Evolutionary conservation across 2,329 filamentous ascomycete species (phyloP).

Genomic region (Aspergillus ustus): DNA sequence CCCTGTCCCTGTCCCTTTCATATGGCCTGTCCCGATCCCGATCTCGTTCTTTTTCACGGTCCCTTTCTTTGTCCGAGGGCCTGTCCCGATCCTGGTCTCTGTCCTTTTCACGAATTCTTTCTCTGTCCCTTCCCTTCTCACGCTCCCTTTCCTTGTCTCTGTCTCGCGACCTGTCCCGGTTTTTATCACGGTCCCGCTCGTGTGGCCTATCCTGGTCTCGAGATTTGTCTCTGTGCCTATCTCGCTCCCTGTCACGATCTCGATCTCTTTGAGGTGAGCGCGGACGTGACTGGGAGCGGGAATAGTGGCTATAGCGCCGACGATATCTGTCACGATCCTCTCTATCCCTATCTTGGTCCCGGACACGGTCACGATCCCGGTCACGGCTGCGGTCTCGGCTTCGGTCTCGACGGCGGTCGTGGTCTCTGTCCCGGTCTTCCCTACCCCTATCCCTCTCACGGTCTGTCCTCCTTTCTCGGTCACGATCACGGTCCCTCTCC

Average conservation of each 20-base stretch:
- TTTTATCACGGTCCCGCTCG: conserved; percentile 6
- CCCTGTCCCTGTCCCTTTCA: conserved; percentile 19
- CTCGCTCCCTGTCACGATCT: conserved; percentile 17
- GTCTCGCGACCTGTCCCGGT: conserved; percentile 25
- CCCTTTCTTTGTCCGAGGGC: conserved; percentile 9
- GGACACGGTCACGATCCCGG: not conserved
- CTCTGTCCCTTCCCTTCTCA: conserved; percentile 17
- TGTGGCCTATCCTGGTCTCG: conserved; percentile 9
- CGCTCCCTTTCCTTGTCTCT: conserved; percentile 20
- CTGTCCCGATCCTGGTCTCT: conserved; percentile 1
- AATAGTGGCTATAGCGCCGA: conserved; percentile 30
- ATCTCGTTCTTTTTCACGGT: conserved; percentile 20
- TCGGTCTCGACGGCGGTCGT: conserved; percentile 22
- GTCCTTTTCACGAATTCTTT: conserved; percentile 15
- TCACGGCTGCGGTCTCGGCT: conserved; percentile 27
- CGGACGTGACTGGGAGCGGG: conserved; percentile 30
- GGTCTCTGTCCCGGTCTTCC: conserved; percentile 26
- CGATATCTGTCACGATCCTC: conserved; percentile 30
- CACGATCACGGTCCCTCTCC: conserved; percentile 9
- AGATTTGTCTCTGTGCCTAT: conserved; percentile 16
- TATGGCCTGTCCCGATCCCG: conserved; percentile 10
- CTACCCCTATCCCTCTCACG: conserved; percentile 17
- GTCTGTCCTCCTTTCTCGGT: conserved; percentile 4
- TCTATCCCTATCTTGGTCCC: conserved; percentile 19
- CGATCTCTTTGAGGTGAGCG: conserved; percentile 16